These are phyloP conservation scores for Candida sonorensis DNA, from an alignment of 805 yeast genomes.

Conservation along the genomic window DNA sequence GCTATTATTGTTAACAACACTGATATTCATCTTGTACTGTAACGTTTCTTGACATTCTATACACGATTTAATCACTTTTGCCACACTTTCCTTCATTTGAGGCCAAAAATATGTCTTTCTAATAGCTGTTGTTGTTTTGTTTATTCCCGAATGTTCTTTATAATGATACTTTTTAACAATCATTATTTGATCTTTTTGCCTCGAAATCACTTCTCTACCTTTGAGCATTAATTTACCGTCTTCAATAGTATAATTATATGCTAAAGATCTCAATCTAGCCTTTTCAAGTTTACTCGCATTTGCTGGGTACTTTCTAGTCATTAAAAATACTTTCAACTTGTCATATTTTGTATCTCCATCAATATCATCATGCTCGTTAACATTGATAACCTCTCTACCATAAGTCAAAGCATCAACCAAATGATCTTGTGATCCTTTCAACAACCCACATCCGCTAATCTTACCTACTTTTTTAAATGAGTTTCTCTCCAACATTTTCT, in stretches of 20 bases:
- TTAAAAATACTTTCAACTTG: constrained; percentile 67
- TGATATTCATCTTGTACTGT: background rate
- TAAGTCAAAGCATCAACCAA: constrained; percentile 86
- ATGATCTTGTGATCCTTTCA: constrained; percentile 67
- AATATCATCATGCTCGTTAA: constrained; percentile 29
- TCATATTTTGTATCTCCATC: constrained; percentile 52
- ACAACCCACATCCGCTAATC: constrained; percentile 79
- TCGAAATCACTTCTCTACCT: constrained; percentile 78
- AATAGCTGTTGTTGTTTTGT: constrained; percentile 72
- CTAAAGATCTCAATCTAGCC: constrained; percentile 74
- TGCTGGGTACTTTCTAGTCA: constrained; percentile 82
- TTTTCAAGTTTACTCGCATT: constrained; percentile 77
- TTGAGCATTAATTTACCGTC: constrained; percentile 71
- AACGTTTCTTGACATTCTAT: constrained; percentile 41
- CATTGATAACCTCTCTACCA: constrained; percentile 67
- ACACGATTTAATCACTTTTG: constrained; percentile 71
- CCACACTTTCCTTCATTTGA: constrained; percentile 81
- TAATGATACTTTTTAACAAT: constrained; percentile 68
- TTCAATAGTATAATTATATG: constrained; percentile 66
- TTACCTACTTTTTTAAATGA: constrained; percentile 76
- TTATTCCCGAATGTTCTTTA: constrained; percentile 75
- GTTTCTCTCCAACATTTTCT: constrained; percentile 68
- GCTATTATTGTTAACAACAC: too few relatives aligned
- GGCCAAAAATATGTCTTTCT: constrained; percentile 88
- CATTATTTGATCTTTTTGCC: constrained; percentile 64